Evolutionary conservation across 306 rosid genomes (phyloP).

Genomic region (Trifolium dubium): DNA sequence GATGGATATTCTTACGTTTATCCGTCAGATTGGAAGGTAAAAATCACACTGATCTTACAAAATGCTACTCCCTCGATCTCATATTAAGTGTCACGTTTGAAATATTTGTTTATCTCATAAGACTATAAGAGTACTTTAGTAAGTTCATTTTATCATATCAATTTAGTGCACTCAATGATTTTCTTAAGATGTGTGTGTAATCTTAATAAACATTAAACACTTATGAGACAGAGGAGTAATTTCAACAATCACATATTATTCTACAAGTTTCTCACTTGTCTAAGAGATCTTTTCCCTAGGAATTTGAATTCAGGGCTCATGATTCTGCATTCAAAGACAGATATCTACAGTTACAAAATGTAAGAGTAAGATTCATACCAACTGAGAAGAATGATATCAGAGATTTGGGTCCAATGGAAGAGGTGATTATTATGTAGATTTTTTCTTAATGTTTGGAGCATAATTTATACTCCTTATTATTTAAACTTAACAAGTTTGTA

Average conservation of each 20-base stretch:
- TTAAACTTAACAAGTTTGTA: conserved; percentile 9
- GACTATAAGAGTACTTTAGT: not conserved
- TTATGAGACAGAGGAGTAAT: not conserved
- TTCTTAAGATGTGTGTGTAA: not conserved
- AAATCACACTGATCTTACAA: conserved; percentile 14
- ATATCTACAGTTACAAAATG: conserved; percentile 79
- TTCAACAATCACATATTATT: not conserved
- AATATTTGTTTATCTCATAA: not conserved
- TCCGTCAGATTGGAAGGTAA: conserved; percentile 96
- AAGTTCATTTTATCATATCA: not conserved
- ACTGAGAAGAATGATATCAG: conserved; percentile 79
- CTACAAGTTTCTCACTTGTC: not conserved
- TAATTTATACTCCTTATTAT: conserved; percentile 14
- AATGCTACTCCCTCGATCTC: not conserved
- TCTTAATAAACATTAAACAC: not conserved
- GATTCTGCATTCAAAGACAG: conserved; percentile 97
- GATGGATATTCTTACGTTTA: conserved; percentile 91
- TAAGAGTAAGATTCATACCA: conserved; percentile 93
- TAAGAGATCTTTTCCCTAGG: conserved; percentile 54
- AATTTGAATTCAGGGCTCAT: conserved; percentile 90
- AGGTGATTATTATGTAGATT: conserved; percentile 52
- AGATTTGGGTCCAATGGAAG: conserved; percentile 89
- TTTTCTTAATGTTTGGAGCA: not conserved
- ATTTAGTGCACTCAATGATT: not conserved
- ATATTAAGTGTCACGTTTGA: not conserved